Conservation (phyloP, 2,329 filamentous ascomycete genomes). For the Nemania diffusa region DNA sequence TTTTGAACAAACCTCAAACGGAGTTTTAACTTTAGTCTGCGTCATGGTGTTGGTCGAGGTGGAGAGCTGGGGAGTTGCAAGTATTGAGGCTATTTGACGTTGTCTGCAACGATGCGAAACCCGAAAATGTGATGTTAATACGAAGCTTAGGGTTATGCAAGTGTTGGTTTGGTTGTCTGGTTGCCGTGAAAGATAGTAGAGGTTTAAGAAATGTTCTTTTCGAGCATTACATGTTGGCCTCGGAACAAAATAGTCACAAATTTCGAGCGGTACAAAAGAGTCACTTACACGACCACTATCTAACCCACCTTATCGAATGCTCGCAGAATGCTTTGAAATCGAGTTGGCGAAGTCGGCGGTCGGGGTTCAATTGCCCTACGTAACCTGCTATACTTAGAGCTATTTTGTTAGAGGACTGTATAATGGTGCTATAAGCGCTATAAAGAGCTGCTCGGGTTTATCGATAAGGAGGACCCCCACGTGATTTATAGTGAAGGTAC, state of each 20-base stretch:
- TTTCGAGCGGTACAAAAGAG: constrained; percentile 33
- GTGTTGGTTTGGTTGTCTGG: constrained; percentile 23
- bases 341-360: constrained; percentile 30
- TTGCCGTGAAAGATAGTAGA: constrained; percentile 42
- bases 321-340: constrained; percentile 53
- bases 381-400: not conserved
- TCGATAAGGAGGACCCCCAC: constrained; percentile 36
- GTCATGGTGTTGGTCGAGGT: constrained; percentile 42
- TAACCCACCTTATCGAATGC: constrained; percentile 40
- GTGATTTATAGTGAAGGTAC: constrained; percentile 22
- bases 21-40: constrained; percentile 48
- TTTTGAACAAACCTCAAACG: constrained; percentile 49
- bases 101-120: constrained; percentile 39
- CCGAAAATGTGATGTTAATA: constrained; percentile 44
- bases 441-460: constrained; percentile 4
- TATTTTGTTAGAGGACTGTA: not conserved
- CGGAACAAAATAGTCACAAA: constrained; percentile 23
- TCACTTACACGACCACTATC: constrained; percentile 44
- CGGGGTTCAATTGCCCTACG: constrained; percentile 18
- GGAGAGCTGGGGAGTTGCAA: not conserved
- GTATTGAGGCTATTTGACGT: constrained; percentile 24
- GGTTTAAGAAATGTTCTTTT: constrained; percentile 42
- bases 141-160: constrained; percentile 40
- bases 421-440: not conserved
- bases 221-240: constrained; percentile 40